Base-by-base conservation (phyloP, 2,329 filamentous ascomycete genomes). In the Clathrospora elynae region DNA sequence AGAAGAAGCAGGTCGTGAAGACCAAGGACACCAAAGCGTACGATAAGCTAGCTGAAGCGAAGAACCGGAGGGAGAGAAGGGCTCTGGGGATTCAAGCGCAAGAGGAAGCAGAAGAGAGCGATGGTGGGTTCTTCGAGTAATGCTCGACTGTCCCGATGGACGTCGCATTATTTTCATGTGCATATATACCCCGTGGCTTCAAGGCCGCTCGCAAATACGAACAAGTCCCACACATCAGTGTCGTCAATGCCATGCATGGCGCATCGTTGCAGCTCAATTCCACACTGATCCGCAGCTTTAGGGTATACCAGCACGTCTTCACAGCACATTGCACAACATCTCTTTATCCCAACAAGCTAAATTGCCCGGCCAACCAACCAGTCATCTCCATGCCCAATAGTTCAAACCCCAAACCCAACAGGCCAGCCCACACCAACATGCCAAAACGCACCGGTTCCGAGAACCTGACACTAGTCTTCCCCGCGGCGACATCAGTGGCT, bases 41-140 rank as follows among this genome's bases (percentile, higher is more conserved):
- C 38, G 18, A 41, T 5, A 42, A 52, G 17, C 40, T 53, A 20
- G 42, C 46, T 2, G 39, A 41, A 12, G 47, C 34, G 6, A 40
- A 54, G 36, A 63, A 55, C 23, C 36, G 47, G 10, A 46, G 55
- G 5, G 51, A 64, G 24, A 55, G 57, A 17, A 61, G 58, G 34
- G 51, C 51, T 10, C 40, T 55, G 5, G 52, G 41, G 1, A 32
- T 41, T 4, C 49, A 57, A 12, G 56, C 58, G 18, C 49, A 57
- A 13, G 56, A 61, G 22, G 55, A 60, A 16, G 63, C 59, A 2
- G 64, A 67, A 6, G 66, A 68, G 12, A 70, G 66, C 36, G 68
- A 71, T 23, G 66, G 64, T 17, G 68, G 66, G 3, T 71, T 71
- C 52, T 71, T 71, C 42, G 68, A 71, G 48, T 67, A 61, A 36